Conservation (phyloP, 495 filamentous ascomycete genomes). For the Astrothelium macrocarpum region DNA sequence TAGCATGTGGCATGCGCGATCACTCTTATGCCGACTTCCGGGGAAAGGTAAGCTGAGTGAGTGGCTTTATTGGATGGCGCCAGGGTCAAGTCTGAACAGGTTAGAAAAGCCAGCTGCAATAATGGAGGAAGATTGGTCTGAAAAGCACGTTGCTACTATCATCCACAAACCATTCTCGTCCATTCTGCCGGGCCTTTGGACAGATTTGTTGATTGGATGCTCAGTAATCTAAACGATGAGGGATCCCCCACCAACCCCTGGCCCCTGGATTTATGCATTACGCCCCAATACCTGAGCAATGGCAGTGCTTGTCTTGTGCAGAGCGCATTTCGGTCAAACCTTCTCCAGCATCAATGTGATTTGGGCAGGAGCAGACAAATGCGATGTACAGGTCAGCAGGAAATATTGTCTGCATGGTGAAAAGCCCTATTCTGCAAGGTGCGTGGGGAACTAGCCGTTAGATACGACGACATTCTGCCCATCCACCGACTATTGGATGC, state of each 20-base stretch:
- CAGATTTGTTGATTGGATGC: not conserved
- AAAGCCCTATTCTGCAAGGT: not conserved
- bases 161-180: not conserved
- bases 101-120: not conserved
- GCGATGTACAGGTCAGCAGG: not conserved
- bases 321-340: not conserved
- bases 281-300: not conserved
- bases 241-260: not conserved
- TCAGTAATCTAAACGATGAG: not conserved
- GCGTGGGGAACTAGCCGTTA: not conserved
- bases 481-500: not conserved
- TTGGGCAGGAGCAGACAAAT: not conserved
- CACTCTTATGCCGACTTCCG: not conserved
- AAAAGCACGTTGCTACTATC: not conserved
- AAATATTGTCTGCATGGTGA: constrained; percentile 1
- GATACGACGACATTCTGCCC: not conserved
- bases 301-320: not conserved
- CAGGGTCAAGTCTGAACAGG: not conserved
- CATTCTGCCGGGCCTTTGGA: not conserved
- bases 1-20: not conserved
- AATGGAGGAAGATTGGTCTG: not conserved
- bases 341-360: not conserved
- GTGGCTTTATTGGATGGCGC: constrained; percentile 5
- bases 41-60: not conserved
- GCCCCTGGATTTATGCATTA: not conserved